Evolutionary conservation across 352 stramenopile genomes (phyloP), one percentile per base, ranked within the genome.

Genomic region (Phytopythium delawarense): DNA sequence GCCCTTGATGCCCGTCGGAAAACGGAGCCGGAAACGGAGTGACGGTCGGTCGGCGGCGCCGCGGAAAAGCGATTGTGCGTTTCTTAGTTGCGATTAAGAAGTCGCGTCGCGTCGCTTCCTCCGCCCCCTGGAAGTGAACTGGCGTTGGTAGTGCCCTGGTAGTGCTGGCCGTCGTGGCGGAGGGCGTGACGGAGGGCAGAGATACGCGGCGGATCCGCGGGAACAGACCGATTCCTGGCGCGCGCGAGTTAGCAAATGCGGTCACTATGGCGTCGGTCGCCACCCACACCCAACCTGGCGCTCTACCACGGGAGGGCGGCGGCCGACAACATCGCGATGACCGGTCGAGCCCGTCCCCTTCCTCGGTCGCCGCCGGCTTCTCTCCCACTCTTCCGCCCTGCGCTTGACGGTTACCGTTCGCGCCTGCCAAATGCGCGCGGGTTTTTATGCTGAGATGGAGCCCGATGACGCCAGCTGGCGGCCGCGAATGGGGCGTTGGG

Each of bases 21-120:
- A 34, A 9, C 21, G 25, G 46, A 32, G 8, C 5, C n/a, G 7
- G 28, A 7, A 32, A 32, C 46, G 25, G 46, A n/a, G 46, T 53
- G 46, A 53, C 32, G 12, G 46, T 35, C 46, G 25, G 23, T 30
- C 1, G 30, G 34, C 34, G 32, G 15, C 20, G 13, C 18, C 51
- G 51, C 51, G 51, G 51, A 57, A 42, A 54, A 54, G 48, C 48
- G 48, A 32, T 39, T 54, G 48, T 54, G 48, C 13, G 48, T 53
- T 49, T 49, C 42, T 49, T 49, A 25, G n/a, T 49, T 45, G 39
- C 35, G 35, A 40, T 40, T 11, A 40, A 40, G 35, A 11, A 2
- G 35, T 40, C 35, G 35, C 35, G 7, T 39, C 7, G 7, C 34
- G 34, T 39, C 34, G 34, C 34, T 12, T 39, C 11, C 1, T 40